Conservation (phyloP, 169 alveolate species). For the Amoebophrya sp. region DNA sequence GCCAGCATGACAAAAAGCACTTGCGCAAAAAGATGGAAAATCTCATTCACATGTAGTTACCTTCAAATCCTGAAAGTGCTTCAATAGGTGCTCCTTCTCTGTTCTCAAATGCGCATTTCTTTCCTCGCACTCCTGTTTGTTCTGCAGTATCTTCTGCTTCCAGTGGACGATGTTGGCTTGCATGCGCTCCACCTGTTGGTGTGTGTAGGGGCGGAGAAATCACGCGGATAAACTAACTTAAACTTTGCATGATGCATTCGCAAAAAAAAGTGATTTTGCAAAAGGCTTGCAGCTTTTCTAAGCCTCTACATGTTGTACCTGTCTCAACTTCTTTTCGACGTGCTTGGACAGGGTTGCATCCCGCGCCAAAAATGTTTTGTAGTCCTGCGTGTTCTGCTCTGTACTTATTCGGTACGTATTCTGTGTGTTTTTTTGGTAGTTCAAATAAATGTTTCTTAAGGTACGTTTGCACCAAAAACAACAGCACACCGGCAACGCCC, state of each 20-base stretch:
- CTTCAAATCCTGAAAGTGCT: conserved; percentile 71
- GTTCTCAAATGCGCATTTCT: conserved; percentile 69
- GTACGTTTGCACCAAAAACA: no score
- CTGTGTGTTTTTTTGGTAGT: conserved; percentile 25
- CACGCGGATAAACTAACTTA: no score
- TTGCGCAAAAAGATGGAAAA: no score
- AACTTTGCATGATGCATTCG: no score
- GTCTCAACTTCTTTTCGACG: conserved; percentile 58
- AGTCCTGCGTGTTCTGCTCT: conserved; percentile 63
- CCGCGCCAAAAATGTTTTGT: conserved; percentile 54
- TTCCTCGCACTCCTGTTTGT: conserved; percentile 69
- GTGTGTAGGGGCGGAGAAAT: background rate
- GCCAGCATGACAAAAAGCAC: no score
- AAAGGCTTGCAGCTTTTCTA: no score
- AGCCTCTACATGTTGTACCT: conserved; percentile 19
- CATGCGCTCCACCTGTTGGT: conserved; percentile 54
- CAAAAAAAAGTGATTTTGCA: no score
- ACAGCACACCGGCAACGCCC: no score
- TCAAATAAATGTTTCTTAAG: no score
- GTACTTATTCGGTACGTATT: conserved; percentile 35
- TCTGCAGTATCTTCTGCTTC: conserved; percentile 69
- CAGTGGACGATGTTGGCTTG: conserved; percentile 61
- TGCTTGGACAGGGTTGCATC: conserved; percentile 56
- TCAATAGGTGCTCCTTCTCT: conserved; percentile 69
- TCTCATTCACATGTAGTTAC: background rate